Percentiles rank a stretch among this genome's conserved stretches.
These are phyloP conservation scores for Linum usitatissimum DNA, from an alignment of 345 rosid genomes.

Conservation along the genomic window DNA sequence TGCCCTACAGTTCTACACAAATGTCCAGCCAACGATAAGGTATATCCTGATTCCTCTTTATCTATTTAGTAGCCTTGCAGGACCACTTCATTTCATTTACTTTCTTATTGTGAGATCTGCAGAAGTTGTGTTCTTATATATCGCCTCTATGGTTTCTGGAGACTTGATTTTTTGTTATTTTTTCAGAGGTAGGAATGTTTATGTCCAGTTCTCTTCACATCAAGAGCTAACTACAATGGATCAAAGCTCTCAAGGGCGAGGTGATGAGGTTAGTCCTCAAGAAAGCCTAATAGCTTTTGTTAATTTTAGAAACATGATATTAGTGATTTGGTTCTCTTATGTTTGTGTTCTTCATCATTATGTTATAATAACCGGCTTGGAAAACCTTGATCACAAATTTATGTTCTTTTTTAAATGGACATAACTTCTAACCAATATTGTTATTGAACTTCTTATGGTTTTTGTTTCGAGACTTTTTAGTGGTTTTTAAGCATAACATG, in stretches of 20 bases:
- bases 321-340: background rate
- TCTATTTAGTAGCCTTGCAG: background rate
- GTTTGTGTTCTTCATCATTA: background rate
- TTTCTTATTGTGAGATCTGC: background rate
- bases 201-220: slow-evolving; percentile 95
- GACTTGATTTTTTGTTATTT: background rate
- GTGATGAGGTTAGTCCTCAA: slow-evolving; percentile 72
- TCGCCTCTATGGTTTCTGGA: background rate
- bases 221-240: slow-evolving; percentile 94
- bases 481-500: background rate
- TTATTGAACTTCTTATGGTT: background rate
- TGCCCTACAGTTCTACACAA: slow-evolving; percentile 75
- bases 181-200: slow-evolving; percentile 88
- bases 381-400: background rate
- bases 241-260: slow-evolving; percentile 85
- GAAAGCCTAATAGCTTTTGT: background rate
- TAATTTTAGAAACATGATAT: background rate
- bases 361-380: background rate
- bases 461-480: background rate
- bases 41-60: slow-evolving; percentile 7
- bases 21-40: slow-evolving; percentile 86
- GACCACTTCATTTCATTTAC: background rate
- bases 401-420: background rate
- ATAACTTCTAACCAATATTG: background rate
- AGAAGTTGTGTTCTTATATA: background rate